Conservation (phyloP, 192 early-diverging fungal genomes). For the Rhizoclosmatium sp. region DNA sequence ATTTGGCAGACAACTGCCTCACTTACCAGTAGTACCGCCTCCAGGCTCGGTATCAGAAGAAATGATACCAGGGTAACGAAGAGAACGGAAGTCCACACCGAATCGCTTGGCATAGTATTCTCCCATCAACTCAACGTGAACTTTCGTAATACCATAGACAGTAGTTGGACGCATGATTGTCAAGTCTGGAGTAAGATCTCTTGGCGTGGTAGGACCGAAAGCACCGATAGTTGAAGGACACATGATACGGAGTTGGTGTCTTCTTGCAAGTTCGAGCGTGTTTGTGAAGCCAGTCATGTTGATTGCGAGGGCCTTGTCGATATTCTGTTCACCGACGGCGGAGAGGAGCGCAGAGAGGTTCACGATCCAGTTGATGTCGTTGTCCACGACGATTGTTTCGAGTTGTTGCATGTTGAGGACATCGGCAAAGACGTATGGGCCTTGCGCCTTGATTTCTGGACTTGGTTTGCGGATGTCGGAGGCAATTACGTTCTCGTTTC, state of each 20-base stretch:
- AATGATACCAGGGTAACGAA: slow-evolving; percentile 73
- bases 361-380: slow-evolving; percentile 73
- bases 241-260: slow-evolving; percentile 64
- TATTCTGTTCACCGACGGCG: slow-evolving; percentile 73
- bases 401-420: slow-evolving; percentile 69
- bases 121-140: slow-evolving; percentile 72
- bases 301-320: slow-evolving; percentile 62
- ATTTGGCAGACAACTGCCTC: background rate
- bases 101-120: slow-evolving; percentile 73
- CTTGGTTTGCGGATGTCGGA: slow-evolving; percentile 73
- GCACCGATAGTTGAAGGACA: slow-evolving; percentile 75
- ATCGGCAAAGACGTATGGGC: slow-evolving; percentile 73
- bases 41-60: slow-evolving; percentile 72
- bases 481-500: slow-evolving; percentile 67
- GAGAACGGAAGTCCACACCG: slow-evolving; percentile 70
- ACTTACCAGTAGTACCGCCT: slow-evolving; percentile 63
- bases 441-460: slow-evolving; percentile 52
- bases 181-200: slow-evolving; percentile 65
- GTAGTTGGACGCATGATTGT: slow-evolving; percentile 75
- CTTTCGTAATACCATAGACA: slow-evolving; percentile 74
- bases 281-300: slow-evolving; percentile 76
- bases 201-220: slow-evolving; percentile 72
- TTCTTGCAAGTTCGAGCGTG: slow-evolving; percentile 66
- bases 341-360: slow-evolving; percentile 72
- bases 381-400: slow-evolving; percentile 70